phyloP scores from a whole-genome alignment of 257 asterid genomes.

The Paraleonurus japonicus region DNA sequence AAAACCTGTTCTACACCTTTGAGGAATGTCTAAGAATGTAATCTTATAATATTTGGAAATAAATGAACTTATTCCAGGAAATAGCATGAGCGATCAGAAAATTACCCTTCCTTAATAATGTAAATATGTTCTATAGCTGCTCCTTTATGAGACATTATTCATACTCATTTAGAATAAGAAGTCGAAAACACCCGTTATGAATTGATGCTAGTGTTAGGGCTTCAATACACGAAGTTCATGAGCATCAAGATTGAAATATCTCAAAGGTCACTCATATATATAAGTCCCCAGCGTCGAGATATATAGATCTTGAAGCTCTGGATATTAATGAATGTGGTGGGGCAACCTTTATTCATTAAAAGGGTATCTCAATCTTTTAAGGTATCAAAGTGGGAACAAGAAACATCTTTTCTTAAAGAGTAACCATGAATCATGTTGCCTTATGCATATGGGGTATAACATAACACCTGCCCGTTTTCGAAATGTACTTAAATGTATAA shows the following conservation, averaged over 20 bases:
- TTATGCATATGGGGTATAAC: background rate
- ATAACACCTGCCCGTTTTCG: background rate
- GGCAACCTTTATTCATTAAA: background rate
- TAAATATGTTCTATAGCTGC: background rate
- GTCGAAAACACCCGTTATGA: background rate
- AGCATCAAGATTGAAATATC: background rate
- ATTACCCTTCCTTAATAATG: background rate
- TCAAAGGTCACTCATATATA: background rate
- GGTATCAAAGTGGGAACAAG: background rate
- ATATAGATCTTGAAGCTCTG: background rate
- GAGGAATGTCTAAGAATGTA: background rate
- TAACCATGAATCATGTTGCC: background rate
- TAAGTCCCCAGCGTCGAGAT: background rate
- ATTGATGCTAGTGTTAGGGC: background rate
- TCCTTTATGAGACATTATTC: background rate
- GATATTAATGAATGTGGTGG: background rate
- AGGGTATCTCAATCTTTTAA: background rate
- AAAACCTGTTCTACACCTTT: background rate
- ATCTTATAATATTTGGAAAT: background rate
- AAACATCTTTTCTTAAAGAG: background rate
- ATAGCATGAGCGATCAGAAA: background rate
- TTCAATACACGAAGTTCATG: background rate
- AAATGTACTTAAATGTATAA: background rate
- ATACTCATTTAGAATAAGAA: background rate
- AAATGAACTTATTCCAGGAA: background rate